Percentiles rank a stretch among this genome's conserved stretches.
These are phyloP conservation scores for Hypoxylon rubiginosum DNA, from an alignment of 2,329 filamentous ascomycete species.

Conservation along the genomic window DNA sequence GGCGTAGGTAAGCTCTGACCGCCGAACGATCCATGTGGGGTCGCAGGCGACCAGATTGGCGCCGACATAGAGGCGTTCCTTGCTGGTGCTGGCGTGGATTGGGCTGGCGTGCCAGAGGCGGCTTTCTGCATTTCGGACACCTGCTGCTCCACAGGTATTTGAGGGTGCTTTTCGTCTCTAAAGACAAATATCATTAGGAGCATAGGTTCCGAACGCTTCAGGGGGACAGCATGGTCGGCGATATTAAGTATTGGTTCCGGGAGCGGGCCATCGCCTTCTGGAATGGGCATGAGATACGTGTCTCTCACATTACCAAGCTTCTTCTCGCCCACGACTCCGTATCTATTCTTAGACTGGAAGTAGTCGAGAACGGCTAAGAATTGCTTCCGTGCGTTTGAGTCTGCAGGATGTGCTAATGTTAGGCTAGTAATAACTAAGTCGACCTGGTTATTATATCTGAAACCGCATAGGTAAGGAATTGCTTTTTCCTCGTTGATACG, in stretches of 20 bases:
- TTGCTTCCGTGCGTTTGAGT: slow-evolving; percentile 69
- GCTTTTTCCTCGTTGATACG: slow-evolving; percentile 86
- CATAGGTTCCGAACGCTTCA: slow-evolving; percentile 78
- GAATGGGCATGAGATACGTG: slow-evolving; percentile 90
- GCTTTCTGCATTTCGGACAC: slow-evolving; percentile 41
- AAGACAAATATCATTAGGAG: slow-evolving; percentile 89
- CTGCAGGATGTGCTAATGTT: slow-evolving; percentile 67
- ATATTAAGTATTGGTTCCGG: slow-evolving; percentile 91
- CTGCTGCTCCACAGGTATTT: slow-evolving; percentile 49
- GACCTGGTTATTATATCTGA: slow-evolving; percentile 84
- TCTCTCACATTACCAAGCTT: slow-evolving; percentile 83
- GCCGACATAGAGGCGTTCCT: slow-evolving; percentile 65
- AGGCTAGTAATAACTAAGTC: slow-evolving; percentile 88
- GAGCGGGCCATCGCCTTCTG: slow-evolving; percentile 76
- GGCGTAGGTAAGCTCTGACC: slow-evolving; percentile 41
- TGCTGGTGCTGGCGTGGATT: slow-evolving; percentile 51
- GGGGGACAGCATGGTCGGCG: slow-evolving; percentile 84
- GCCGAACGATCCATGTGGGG: slow-evolving; percentile 55
- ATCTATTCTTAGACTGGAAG: slow-evolving; percentile 84
- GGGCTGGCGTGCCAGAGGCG: slow-evolving; percentile 49
- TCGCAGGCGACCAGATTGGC: slow-evolving; percentile 68
- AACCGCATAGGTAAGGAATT: slow-evolving; percentile 89
- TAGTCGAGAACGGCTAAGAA: slow-evolving; percentile 89
- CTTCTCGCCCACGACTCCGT: slow-evolving; percentile 88
- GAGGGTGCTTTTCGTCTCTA: slow-evolving; percentile 67